Conservation (phyloP, 2,329 filamentous ascomycete species). For the Sporothrix globosa region DNA sequence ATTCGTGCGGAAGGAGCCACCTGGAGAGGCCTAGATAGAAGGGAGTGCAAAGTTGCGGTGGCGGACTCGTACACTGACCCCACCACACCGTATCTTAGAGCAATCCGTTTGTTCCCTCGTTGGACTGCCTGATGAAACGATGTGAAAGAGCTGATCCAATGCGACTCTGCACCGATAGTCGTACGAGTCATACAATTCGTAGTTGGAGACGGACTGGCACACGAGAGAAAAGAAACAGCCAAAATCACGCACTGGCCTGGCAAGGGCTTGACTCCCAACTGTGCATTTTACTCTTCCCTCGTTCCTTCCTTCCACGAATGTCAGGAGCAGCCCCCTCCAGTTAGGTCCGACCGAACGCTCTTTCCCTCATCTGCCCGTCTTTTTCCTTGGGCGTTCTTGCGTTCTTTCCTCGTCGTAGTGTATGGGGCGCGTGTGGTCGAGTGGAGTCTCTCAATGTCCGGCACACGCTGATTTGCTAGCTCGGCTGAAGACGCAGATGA, state of each 20-base stretch:
- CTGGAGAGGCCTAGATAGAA: not conserved
- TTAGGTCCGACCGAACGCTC: conserved; percentile 8
- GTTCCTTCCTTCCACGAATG: not conserved
- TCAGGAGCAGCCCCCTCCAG: not conserved
- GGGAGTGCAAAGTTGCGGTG: conserved; percentile 19
- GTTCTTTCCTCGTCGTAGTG: conserved; percentile 24
- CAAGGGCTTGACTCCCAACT: not conserved
- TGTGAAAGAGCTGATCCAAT: not conserved
- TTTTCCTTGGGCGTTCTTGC: not conserved
- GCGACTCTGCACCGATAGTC: not conserved
- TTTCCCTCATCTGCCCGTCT: conserved; percentile 5
- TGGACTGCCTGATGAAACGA: not conserved
- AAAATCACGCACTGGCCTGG: conserved; percentile 6
- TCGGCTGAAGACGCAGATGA: conserved; percentile 16
- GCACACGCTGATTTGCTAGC: conserved; percentile 30
- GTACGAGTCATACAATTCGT: not conserved
- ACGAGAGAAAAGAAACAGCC: not conserved
- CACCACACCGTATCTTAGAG: conserved; percentile 7
- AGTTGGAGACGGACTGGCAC: not conserved
- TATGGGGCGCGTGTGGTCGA: conserved; percentile 10
- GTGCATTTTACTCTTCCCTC: not conserved
- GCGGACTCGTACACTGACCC: conserved; percentile 24
- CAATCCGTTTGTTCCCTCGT: conserved; percentile 20
- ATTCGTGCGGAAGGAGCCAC: conserved; percentile 23
- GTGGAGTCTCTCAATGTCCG: not conserved